Percentiles rank a stretch among this genome's conserved stretches.
phyloP scores from a whole-genome alignment of 345 rosid genomes.

The Hirschfeldia incana region DNA sequence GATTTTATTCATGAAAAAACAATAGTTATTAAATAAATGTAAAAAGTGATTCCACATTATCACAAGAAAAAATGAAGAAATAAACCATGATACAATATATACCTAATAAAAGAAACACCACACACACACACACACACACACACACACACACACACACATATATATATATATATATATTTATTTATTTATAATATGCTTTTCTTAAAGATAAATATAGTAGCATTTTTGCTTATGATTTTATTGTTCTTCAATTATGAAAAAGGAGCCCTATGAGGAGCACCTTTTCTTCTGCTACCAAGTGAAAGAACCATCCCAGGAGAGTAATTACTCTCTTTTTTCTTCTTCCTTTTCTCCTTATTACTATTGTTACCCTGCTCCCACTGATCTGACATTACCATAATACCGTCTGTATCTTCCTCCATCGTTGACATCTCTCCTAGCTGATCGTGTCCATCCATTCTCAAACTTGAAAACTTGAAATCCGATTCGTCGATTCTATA shows the following conservation, averaged over 20 bases:
- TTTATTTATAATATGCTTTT: not conserved
- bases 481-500: slow-evolving; percentile 60
- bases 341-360: slow-evolving; percentile 30
- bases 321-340: slow-evolving; percentile 52
- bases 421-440: slow-evolving; percentile 48
- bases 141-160: slow-evolving; percentile 1
- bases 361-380: slow-evolving; percentile 34
- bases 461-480: slow-evolving; percentile 59
- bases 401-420: slow-evolving; percentile 43
- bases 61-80: not conserved
- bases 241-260: slow-evolving; percentile 48
- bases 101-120: slow-evolving; percentile 2
- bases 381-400: slow-evolving; percentile 39
- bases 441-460: slow-evolving; percentile 60
- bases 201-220: not conserved
- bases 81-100: not conserved
- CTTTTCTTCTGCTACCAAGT: slow-evolving; percentile 71
- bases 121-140: slow-evolving; percentile 7
- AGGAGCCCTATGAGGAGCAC: slow-evolving; percentile 93
- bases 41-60: not conserved
- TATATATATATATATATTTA: too few species aligned
- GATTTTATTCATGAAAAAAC: not conserved
- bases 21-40: slow-evolving; percentile 2
- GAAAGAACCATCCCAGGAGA: slow-evolving; percentile 66
- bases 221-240: not conserved